These are phyloP conservation scores for Diaporthe velutina DNA, from an alignment of 2,329 filamentous ascomycete species.

Conservation along the genomic window DNA sequence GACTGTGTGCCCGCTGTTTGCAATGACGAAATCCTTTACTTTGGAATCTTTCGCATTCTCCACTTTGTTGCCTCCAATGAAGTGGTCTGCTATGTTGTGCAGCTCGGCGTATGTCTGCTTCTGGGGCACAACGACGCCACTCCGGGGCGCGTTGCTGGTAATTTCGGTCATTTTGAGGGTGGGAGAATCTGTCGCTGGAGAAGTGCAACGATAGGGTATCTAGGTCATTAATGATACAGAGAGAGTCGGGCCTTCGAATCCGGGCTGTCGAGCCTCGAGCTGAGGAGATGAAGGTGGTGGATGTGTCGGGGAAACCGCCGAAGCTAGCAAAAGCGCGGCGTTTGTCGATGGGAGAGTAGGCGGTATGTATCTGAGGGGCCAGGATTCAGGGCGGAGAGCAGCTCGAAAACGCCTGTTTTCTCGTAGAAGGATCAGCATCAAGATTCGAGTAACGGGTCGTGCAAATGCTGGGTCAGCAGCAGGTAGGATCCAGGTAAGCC, in stretches of 20 bases:
- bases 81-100: conserved; percentile 89
- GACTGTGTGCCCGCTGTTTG: conserved; percentile 93
- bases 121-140: conserved; percentile 64
- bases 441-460: conserved; percentile 17
- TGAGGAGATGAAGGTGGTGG: neutral
- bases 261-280: conserved; percentile 29
- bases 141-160: conserved; percentile 52
- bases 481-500: conserved; percentile 3
- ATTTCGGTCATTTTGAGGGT: conserved; percentile 61
- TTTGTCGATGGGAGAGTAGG: neutral
- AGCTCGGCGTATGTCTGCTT: conserved; percentile 80
- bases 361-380: neutral
- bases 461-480: conserved; percentile 11
- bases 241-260: conserved; percentile 2
- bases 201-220: conserved; percentile 34
- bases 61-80: conserved; percentile 94
- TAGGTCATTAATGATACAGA: conserved; percentile 46
- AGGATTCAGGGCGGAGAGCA: neutral
- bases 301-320: conserved; percentile 30
- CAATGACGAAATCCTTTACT: conserved; percentile 96
- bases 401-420: conserved; percentile 31
- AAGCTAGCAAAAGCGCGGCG: conserved; percentile 41
- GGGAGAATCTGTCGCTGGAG: conserved; percentile 33
- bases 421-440: conserved; percentile 15
- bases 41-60: conserved; percentile 84